Evolutionary conservation across 768 basidiomycete species (phyloP).

Genomic region (Sarcodon aspratus): DNA sequence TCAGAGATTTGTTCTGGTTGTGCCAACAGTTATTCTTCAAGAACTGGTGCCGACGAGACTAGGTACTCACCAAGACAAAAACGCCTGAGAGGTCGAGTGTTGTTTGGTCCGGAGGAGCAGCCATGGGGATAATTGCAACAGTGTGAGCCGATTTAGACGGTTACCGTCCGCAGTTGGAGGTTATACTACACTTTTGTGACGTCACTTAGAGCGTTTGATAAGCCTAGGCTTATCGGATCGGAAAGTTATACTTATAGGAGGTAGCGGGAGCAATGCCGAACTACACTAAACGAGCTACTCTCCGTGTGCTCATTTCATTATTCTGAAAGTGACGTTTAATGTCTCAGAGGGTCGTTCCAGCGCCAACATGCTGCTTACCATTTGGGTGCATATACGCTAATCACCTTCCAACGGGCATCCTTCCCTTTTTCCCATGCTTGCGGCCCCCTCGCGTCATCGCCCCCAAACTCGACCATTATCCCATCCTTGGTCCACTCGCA

Average conservation of each 20-base stretch:
- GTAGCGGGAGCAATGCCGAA: neutral
- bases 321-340: too few species aligned
- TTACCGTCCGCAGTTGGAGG: too few species aligned
- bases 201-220: too few species aligned
- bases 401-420: conserved; percentile 67
- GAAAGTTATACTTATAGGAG: neutral
- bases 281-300: too few species aligned
- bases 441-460: conserved; percentile 63
- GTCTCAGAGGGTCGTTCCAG: too few species aligned
- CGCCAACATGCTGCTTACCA: too few species aligned
- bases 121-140: conserved; percentile 33
- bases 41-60: neutral
- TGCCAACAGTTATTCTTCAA: neutral
- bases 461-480: conserved; percentile 80
- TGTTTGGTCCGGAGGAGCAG: conserved; percentile 48
- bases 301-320: too few species aligned
- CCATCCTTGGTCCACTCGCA: conserved; percentile 83
- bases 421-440: conserved; percentile 85
- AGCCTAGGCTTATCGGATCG: too few species aligned
- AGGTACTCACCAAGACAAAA: conserved; percentile 42
- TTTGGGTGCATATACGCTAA: conserved; percentile 44
- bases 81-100: conserved; percentile 51
- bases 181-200: too few species aligned
- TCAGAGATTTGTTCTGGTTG: conserved; percentile 55
- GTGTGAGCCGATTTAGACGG: too few species aligned